Conservation (phyloP, 768 basidiomycete genomes). For the Tulasnella calospora region DNA sequence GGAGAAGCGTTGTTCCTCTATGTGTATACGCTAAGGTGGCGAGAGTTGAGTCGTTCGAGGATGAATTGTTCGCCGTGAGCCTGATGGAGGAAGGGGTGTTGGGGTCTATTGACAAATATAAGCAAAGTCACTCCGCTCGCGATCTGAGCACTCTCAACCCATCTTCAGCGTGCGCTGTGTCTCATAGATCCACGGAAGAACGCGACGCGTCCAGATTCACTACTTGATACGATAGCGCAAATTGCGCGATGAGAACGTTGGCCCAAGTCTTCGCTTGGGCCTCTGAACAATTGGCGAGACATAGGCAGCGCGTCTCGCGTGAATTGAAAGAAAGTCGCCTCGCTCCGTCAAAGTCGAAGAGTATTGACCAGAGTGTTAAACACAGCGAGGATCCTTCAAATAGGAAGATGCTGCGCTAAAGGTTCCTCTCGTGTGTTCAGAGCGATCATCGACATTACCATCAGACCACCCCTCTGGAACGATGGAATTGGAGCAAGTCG, state of each 20-base stretch:
- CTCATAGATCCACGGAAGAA: not conserved
- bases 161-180: not conserved
- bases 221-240: not conserved
- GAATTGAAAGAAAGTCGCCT: not conserved
- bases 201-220: not conserved
- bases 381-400: not conserved
- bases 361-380: not conserved
- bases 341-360: not conserved
- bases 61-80: not conserved
- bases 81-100: not conserved
- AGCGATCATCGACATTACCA: too few species aligned
- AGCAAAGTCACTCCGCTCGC: not conserved
- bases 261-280: not conserved
- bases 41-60: not conserved
- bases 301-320: not conserved
- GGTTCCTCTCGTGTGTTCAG: too few species aligned
- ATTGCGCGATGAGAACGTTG: not conserved
- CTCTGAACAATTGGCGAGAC: not conserved
- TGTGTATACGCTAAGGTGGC: not conserved
- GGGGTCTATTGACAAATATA: conserved; percentile 5
- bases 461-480: too few species aligned
- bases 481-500: not conserved
- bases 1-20: not conserved
- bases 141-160: not conserved
- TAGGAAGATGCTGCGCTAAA: not conserved